Conservation (phyloP, 257 asterid species). For the Gentiana straminea region DNA sequence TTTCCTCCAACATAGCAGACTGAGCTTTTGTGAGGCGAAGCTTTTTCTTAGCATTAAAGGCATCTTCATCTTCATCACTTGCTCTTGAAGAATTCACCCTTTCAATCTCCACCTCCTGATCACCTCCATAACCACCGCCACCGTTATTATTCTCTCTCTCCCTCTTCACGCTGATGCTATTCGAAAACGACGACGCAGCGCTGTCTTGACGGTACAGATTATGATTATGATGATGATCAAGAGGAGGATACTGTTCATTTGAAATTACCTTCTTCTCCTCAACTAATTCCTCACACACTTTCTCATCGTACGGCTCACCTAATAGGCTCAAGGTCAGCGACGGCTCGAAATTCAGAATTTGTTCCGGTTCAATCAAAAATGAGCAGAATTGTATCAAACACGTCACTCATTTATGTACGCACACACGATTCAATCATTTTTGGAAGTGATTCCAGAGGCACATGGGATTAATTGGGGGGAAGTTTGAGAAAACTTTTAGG, state of each 20-base stretch:
- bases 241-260: conserved; percentile 17
- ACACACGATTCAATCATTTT: too few relatives aligned
- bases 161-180: conserved; percentile 55
- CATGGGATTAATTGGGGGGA: too few relatives aligned
- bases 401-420: too few relatives aligned
- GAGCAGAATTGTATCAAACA: too few relatives aligned
- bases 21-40: conserved; percentile 51
- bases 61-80: conserved; percentile 58
- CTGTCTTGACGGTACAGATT: conserved; percentile 68
- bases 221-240: too few relatives aligned
- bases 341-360: too few relatives aligned
- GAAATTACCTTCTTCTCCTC: conserved; percentile 3
- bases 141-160: conserved; percentile 28
- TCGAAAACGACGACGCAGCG: conserved; percentile 67
- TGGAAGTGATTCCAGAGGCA: too few relatives aligned
- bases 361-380: too few relatives aligned
- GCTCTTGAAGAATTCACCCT: conserved; percentile 34
- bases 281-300: not conserved
- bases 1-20: conserved; percentile 52
- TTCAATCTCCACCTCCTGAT: conserved; percentile 54
- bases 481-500: too few relatives aligned
- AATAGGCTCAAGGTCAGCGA: too few relatives aligned
- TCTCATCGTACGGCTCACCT: too few relatives aligned
- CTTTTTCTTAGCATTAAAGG: conserved; percentile 37
- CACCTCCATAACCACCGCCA: not conserved